Evolutionary conservation across 1,284 basidiomycete genomes (phyloP).

Genomic region (Thecaphora frezii): DNA sequence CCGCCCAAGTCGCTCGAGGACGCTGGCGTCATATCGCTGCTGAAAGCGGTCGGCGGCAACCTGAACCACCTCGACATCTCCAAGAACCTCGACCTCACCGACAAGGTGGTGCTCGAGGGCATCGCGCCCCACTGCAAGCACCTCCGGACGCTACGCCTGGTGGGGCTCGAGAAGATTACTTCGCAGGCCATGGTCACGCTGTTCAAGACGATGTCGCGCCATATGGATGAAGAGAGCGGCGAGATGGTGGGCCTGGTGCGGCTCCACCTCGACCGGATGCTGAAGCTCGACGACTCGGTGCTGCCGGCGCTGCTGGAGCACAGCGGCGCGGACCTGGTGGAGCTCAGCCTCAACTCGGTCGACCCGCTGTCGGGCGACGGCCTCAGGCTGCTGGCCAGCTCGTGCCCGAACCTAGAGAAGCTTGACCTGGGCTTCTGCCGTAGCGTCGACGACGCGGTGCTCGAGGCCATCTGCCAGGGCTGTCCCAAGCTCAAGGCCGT

Average conservation of each 20-base stretch:
- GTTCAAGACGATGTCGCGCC: slow-evolving; percentile 18
- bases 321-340: slow-evolving; percentile 68
- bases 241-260: slow-evolving; percentile 29
- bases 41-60: slow-evolving; percentile 64
- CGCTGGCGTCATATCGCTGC: slow-evolving; percentile 66
- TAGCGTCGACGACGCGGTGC: slow-evolving; percentile 76
- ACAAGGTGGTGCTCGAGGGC: slow-evolving; percentile 68
- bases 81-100: slow-evolving; percentile 67
- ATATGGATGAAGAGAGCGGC: neutral
- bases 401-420: slow-evolving; percentile 62
- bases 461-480: slow-evolving; percentile 68
- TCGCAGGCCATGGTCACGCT: slow-evolving; percentile 26
- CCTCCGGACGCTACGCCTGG: slow-evolving; percentile 68
- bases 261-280: slow-evolving; percentile 53
- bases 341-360: slow-evolving; percentile 76
- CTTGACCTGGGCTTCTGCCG: slow-evolving; percentile 88
- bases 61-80: slow-evolving; percentile 68
- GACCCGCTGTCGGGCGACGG: slow-evolving; percentile 68
- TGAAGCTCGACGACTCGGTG: slow-evolving; percentile 65
- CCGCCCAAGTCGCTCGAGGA: slow-evolving; percentile 64
- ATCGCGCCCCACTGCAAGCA: slow-evolving; percentile 65
- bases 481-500: slow-evolving; percentile 44
- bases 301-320: slow-evolving; percentile 71
- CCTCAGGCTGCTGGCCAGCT: slow-evolving; percentile 63
- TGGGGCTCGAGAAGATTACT: slow-evolving; percentile 66